These are phyloP conservation scores for Globisporangium sylvaticum DNA, from an alignment of 352 stramenopile species.

Conservation along the genomic window DNA sequence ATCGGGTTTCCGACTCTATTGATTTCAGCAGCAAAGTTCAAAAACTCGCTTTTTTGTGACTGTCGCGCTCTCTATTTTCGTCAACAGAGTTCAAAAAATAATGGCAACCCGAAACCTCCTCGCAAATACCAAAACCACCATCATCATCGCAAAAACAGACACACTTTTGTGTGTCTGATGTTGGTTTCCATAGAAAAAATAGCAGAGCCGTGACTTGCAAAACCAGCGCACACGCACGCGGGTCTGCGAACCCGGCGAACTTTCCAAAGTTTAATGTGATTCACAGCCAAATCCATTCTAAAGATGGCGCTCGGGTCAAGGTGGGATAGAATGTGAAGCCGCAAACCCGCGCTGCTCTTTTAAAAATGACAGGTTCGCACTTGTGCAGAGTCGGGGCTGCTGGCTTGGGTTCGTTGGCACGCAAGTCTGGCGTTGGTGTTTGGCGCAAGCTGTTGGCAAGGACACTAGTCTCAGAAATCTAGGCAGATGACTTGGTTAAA, in stretches of 20 bases:
- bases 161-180: background rate
- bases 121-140: background rate
- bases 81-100: background rate
- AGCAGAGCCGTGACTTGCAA: slow-evolving; percentile 1
- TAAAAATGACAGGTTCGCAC: background rate
- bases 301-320: background rate
- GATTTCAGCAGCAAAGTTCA: background rate
- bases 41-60: slow-evolving; percentile 1
- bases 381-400: background rate
- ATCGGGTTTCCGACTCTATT: slow-evolving; percentile 2
- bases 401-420: background rate
- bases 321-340: background rate
- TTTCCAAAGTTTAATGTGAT: background rate
- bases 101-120: no score
- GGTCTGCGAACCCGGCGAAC: background rate
- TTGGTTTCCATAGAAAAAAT: background rate
- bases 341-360: background rate
- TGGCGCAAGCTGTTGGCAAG: background rate
- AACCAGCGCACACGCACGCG: background rate
- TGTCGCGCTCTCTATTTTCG: slow-evolving; percentile 7
- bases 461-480: no score
- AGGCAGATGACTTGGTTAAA: no score
- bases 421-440: background rate
- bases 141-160: background rate
- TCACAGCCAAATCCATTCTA: background rate